Evolutionary conservation across 2,329 filamentous ascomycete genomes (phyloP).

Genomic region (Dactylellina leptospora): DNA sequence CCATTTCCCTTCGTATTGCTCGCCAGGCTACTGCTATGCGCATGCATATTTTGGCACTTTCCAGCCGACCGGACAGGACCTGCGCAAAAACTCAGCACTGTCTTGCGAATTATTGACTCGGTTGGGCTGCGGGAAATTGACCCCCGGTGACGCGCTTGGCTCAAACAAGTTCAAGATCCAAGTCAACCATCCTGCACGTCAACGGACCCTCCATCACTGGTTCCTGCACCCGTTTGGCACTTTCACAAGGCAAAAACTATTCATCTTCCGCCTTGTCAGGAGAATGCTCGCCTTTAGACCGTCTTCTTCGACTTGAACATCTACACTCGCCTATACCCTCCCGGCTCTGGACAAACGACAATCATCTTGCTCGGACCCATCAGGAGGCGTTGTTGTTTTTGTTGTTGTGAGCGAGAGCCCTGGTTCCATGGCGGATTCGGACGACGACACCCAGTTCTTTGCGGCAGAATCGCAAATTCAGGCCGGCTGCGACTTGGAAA

Average conservation of each 20-base stretch:
- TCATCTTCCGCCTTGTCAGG: constrained; percentile 14
- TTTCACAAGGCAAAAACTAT: constrained; percentile 48
- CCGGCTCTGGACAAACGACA: not conserved
- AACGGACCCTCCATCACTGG: not conserved
- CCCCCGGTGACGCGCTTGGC: constrained; percentile 2
- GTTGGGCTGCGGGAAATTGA: not conserved
- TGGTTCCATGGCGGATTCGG: constrained; percentile 51
- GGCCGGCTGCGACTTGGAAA: constrained; percentile 24
- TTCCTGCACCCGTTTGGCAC: not conserved
- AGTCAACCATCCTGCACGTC: constrained; percentile 17
- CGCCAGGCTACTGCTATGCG: no score
- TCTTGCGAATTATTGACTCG: no score
- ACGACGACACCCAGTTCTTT: constrained; percentile 48
- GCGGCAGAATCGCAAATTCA: constrained; percentile 45
- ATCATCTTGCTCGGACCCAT: not conserved
- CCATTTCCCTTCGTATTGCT: not conserved
- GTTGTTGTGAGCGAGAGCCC: constrained; percentile 1
- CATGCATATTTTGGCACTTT: not conserved
- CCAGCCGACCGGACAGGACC: no score
- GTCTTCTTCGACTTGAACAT: constrained; percentile 40
- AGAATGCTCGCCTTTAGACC: constrained; percentile 53
- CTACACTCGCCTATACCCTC: not conserved
- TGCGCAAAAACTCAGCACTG: no score
- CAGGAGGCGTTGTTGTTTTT: constrained; percentile 25
- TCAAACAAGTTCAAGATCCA: constrained; percentile 18